phyloP scores from a whole-genome alignment of 768 basidiomycete genomes.

The Tephrocybe rancida region DNA sequence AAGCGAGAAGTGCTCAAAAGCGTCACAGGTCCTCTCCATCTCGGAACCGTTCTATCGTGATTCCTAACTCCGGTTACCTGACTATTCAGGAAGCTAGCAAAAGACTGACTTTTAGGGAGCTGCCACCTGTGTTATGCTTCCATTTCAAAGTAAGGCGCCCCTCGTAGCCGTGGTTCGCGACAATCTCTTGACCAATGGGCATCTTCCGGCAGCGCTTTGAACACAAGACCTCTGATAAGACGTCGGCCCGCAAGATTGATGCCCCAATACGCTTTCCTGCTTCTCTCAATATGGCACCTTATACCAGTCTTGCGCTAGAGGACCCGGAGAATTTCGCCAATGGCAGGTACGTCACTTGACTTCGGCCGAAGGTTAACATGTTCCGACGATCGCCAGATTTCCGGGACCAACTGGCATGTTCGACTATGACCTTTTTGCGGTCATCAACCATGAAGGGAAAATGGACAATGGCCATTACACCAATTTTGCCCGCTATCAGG shows the following conservation, averaged over 20 bases:
- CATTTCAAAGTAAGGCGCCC: slow-evolving; percentile 79
- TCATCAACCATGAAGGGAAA: slow-evolving; percentile 93
- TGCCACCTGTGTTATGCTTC: slow-evolving; percentile 90
- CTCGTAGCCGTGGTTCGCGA: neutral
- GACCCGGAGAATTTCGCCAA: slow-evolving; percentile 46
- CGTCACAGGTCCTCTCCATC: slow-evolving; percentile 52
- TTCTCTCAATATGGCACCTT: slow-evolving; percentile 86
- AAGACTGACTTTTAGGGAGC: slow-evolving; percentile 78
- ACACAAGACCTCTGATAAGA: slow-evolving; percentile 75
- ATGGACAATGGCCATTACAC: slow-evolving; percentile 96
- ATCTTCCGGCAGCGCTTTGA: slow-evolving; percentile 75
- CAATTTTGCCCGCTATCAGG: slow-evolving; percentile 79
- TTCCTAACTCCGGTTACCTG: slow-evolving; percentile 4
- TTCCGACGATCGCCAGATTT: slow-evolving; percentile 30
- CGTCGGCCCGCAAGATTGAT: slow-evolving; percentile 84
- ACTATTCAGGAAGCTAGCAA: slow-evolving; percentile 71
- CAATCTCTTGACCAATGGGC: slow-evolving; percentile 2
- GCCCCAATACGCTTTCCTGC: slow-evolving; percentile 81
- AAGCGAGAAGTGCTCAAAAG: slow-evolving; percentile 69
- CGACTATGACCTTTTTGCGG: slow-evolving; percentile 90
- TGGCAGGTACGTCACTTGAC: slow-evolving; percentile 27
- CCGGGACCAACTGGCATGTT: slow-evolving; percentile 71
- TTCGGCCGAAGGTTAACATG: neutral
- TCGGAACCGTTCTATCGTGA: neutral
- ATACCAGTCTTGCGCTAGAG: slow-evolving; percentile 67